phyloP scores from a whole-genome alignment of 2,329 filamentous ascomycete species.

The Aureobasidium sp. region DNA sequence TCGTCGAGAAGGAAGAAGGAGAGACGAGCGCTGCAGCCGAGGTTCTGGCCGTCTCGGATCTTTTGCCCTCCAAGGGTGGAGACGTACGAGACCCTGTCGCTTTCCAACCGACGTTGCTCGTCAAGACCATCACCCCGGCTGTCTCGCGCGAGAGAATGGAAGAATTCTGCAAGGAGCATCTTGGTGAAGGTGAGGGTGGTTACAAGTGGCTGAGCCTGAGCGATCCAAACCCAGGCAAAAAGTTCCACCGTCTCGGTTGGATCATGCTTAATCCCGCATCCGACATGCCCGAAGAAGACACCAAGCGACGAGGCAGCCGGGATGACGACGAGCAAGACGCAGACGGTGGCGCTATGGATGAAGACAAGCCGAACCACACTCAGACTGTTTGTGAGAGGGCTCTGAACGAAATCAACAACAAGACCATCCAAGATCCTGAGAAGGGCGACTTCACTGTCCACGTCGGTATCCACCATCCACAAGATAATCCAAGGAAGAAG shows the following conservation, averaged over 20 bases:
- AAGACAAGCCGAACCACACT: slow-evolving; percentile 23
- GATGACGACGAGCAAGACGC: slow-evolving; percentile 57
- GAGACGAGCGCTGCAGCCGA: slow-evolving; percentile 88
- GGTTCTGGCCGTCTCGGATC: slow-evolving; percentile 83
- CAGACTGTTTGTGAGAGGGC: slow-evolving; percentile 57
- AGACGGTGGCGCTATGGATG: slow-evolving; percentile 19
- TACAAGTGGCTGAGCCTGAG: slow-evolving; percentile 95
- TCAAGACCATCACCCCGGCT: slow-evolving; percentile 96
- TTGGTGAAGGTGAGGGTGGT: slow-evolving; percentile 83
- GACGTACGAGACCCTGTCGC: slow-evolving; percentile 86
- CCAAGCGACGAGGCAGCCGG: slow-evolving; percentile 68
- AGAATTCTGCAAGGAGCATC: slow-evolving; percentile 86
- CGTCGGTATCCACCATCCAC: slow-evolving; percentile 90
- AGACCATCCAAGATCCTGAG: slow-evolving; percentile 90
- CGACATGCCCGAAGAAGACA: slow-evolving; percentile 57
- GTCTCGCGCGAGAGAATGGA: slow-evolving; percentile 92
- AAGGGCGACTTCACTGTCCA: slow-evolving; percentile 96
- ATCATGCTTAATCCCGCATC: slow-evolving; percentile 84
- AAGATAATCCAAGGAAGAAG: slow-evolving; percentile 80
- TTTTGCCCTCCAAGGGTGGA: slow-evolving; percentile 74
- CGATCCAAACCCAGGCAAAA: slow-evolving; percentile 93
- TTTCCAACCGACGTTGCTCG: slow-evolving; percentile 83
- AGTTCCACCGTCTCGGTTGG: slow-evolving; percentile 97
- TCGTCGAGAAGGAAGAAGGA: slow-evolving; percentile 91
- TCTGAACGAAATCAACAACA: slow-evolving; percentile 90